phyloP scores from a whole-genome alignment of 768 basidiomycete species.

The Mycena filopes region DNA sequence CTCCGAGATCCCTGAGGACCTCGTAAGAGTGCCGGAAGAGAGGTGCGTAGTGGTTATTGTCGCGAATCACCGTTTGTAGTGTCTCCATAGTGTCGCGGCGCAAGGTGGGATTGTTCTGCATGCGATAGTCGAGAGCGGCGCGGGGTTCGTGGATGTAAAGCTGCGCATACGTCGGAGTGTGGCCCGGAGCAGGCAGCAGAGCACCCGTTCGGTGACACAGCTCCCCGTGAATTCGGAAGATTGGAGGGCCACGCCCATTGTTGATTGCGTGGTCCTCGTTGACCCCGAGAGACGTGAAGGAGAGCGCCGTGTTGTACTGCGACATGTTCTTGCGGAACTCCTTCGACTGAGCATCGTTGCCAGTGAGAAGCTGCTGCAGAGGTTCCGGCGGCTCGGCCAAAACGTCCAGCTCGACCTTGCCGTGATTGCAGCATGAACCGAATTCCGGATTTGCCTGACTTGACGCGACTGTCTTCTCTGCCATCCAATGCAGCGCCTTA shows the following conservation, averaged over 20 bases:
- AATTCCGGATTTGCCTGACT: too few relatives aligned
- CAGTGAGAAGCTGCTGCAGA: conserved; percentile 36
- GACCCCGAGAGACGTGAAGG: conserved; percentile 45
- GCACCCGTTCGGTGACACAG: conserved; percentile 45
- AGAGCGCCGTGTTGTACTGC: conserved; percentile 48
- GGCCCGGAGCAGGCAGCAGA: conserved; percentile 37
- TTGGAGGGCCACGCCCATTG: conserved; percentile 37
- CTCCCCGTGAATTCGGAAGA: conserved; percentile 42
- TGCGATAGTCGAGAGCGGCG: conserved; percentile 1
- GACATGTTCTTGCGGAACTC: conserved; percentile 45
- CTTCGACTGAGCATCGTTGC: conserved; percentile 12
- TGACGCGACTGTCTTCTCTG: too few relatives aligned
- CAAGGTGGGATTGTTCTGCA: conserved; percentile 33
- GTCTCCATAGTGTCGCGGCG: not conserved
- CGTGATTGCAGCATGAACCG: too few relatives aligned
- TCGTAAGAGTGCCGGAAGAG: not conserved
- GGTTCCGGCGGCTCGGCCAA: conserved; percentile 35
- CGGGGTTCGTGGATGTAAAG: conserved; percentile 29
- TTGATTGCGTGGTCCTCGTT: conserved; percentile 35
- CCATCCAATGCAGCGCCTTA: too few relatives aligned
- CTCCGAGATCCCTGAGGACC: not conserved
- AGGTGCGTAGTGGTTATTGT: not conserved
- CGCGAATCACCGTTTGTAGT: not conserved
- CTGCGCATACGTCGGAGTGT: conserved; percentile 41
- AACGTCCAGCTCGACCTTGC: conserved; percentile 6